phyloP scores from a whole-genome alignment of 106 monocot genomes.

The Platanthera zijinensis region DNA sequence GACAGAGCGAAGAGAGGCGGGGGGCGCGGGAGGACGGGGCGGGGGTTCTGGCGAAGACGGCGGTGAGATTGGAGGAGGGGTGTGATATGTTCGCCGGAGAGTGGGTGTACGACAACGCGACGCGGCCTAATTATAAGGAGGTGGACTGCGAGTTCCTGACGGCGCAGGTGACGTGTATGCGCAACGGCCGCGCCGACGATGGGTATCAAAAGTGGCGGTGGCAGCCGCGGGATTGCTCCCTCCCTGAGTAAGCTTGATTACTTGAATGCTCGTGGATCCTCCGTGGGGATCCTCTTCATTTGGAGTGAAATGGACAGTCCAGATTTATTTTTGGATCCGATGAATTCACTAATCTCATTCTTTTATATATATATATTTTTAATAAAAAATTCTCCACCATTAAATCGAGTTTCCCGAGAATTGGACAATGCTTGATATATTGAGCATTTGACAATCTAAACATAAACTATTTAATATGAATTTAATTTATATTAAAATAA shows the following conservation, averaged over 20 bases:
- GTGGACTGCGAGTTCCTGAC: conserved; percentile 74
- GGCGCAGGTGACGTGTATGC: conserved; percentile 80
- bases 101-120: conserved; percentile 70
- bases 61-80: conserved; percentile 18
- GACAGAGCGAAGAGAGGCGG: neutral
- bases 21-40: neutral
- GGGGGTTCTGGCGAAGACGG: conserved; percentile 7
- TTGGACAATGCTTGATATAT: no score
- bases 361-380: neutral
- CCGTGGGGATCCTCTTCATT: neutral
- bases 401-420: no score
- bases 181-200: conserved; percentile 77
- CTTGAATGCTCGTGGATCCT: no score
- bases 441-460: no score
- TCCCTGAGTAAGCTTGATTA: conserved; percentile 42
- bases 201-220: conserved; percentile 89
- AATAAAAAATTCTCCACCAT: no score
- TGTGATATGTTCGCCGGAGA: conserved; percentile 32
- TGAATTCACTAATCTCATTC: neutral
- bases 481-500: no score
- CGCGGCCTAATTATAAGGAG: conserved; percentile 66
- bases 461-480: no score
- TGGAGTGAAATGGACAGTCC: neutral
- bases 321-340: neutral
- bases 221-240: conserved; percentile 62